Evolutionary conservation across 164 flowering plant genomes (phyloP), one percentile per base, ranked within the genome.

Genomic region (Stephania yunnanensis): DNA sequence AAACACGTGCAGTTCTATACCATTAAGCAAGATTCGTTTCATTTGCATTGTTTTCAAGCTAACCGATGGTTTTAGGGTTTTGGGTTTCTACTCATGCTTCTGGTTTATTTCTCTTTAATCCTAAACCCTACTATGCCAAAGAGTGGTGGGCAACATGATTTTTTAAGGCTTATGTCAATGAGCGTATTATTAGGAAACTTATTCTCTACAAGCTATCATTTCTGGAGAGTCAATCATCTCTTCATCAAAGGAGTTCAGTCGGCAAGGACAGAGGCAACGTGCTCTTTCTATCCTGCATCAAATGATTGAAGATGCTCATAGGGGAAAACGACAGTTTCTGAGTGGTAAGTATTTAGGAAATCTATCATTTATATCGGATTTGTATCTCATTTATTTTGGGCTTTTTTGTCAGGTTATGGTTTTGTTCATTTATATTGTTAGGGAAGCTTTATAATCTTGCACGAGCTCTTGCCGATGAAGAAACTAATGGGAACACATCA

Each of bases 271-370:
- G 80, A 89, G 89, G 82, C 98, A 96, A 75, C 97, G 99, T 71
- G 92, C 98, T 81, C 92, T 96, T 82, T 91, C 88, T 46, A 83
- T 96, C 84, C 82, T 96, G 50, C 93, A 96, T 82, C 99, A 96
- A 81, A 92, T 96, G 98, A 94, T 96, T 84, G 99, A 96, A 76
- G 99, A 94, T 91, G 99, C 99, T 81, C 95, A 96, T 81, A 86
- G 45, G 86, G 99, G 97, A 73, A 96, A 94, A 83, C 85, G 98
- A 11, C 99, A 96, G 84, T 96, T 96, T 87, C 81, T 96, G 77
- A 96, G 98, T 83, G 99, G 99, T 96, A 81, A 44, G 22, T 36
- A 13, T 75, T 74, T 52, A 50, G 68, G 17, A 44, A 68, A 67
- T 17, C 46, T 13, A 30, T 50, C n/a, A 45, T 15, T 55, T 72